phyloP scores from a whole-genome alignment of 2,329 filamentous ascomycete genomes.

The Colletotrichum brevisporum region DNA sequence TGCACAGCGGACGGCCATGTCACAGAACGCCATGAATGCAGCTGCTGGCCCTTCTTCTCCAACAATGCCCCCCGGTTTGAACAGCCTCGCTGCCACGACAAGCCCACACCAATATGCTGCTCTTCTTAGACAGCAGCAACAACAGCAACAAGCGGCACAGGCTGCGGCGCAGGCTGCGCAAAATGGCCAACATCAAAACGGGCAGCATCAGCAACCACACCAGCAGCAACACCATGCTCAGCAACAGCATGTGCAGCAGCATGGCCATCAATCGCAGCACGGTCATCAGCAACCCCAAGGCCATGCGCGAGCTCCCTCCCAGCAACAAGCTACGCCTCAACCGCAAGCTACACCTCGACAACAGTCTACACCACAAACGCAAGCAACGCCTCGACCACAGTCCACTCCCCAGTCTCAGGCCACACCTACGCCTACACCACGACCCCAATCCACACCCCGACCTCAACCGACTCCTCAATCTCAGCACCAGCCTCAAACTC shows the following conservation, averaged over 20 bases:
- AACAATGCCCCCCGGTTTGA: constrained; percentile 64
- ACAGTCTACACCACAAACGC: constrained; percentile 29
- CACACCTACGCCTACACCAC: not conserved
- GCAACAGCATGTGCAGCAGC: constrained; percentile 37
- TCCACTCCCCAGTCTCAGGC: not conserved
- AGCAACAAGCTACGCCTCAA: constrained; percentile 22
- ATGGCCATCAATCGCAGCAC: constrained; percentile 22
- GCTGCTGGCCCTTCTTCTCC: constrained; percentile 58
- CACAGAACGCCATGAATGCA: constrained; percentile 68
- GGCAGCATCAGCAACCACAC: constrained; percentile 35
- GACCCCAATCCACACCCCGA: constrained; percentile 22
- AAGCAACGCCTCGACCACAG: constrained; percentile 18
- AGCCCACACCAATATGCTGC: constrained; percentile 74
- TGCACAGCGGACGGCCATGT: constrained; percentile 58
- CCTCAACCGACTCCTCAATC: constrained; percentile 8
- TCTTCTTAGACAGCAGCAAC: constrained; percentile 70
- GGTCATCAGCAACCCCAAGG: constrained; percentile 26
- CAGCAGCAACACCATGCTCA: constrained; percentile 36
- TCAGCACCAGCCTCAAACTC: constrained; percentile 65
- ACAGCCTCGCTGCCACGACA: constrained; percentile 62
- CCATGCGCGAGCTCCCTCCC: constrained; percentile 24
- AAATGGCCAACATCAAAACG: constrained; percentile 42
- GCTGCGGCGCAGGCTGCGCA: constrained; percentile 45
- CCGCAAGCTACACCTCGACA: constrained; percentile 33
- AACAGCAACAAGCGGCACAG: constrained; percentile 55